phyloP scores from a whole-genome alignment of 768 basidiomycete species.

The Suillus discolor region DNA sequence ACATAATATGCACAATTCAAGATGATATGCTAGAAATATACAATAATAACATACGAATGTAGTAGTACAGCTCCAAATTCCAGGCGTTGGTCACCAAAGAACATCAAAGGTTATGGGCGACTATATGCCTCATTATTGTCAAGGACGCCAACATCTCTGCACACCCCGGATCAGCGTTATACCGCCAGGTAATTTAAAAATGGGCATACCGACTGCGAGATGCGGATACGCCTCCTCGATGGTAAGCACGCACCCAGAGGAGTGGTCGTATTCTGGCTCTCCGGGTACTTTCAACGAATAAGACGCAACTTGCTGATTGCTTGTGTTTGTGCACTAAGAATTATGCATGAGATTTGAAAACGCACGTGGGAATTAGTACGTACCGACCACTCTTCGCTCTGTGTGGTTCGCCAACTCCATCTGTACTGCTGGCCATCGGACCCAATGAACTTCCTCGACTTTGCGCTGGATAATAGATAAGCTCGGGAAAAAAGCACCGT shows the following conservation, averaged over 20 bases:
- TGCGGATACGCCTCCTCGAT: slow-evolving; percentile 62
- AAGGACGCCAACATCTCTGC: slow-evolving; percentile 63
- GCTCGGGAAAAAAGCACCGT: slow-evolving; percentile 1
- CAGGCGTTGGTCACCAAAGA: not conserved
- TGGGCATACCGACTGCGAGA: slow-evolving; percentile 54
- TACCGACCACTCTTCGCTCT: slow-evolving; percentile 68
- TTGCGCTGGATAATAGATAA: slow-evolving; percentile 36
- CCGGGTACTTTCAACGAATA: slow-evolving; percentile 59
- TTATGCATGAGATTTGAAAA: not conserved
- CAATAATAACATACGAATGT: slow-evolving; percentile 14
- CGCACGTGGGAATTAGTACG: slow-evolving; percentile 23
- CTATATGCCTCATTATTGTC: slow-evolving; percentile 67
- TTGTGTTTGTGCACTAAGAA: slow-evolving; percentile 55
- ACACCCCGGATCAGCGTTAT: slow-evolving; percentile 15
- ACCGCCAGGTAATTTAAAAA: slow-evolving; percentile 2
- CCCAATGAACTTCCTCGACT: slow-evolving; percentile 53
- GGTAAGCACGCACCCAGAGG: slow-evolving; percentile 64
- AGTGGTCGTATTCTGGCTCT: slow-evolving; percentile 54
- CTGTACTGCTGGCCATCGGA: slow-evolving; percentile 63
- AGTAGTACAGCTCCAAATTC: not conserved
- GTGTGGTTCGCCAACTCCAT: slow-evolving; percentile 53
- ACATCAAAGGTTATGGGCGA: slow-evolving; percentile 42
- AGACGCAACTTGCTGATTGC: slow-evolving; percentile 55
- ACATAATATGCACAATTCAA: slow-evolving; percentile 9
- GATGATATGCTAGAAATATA: slow-evolving; percentile 8